These are phyloP conservation scores for Cadophora gregata DNA, from an alignment of 2,329 filamentous ascomycete species.

Conservation along the genomic window DNA sequence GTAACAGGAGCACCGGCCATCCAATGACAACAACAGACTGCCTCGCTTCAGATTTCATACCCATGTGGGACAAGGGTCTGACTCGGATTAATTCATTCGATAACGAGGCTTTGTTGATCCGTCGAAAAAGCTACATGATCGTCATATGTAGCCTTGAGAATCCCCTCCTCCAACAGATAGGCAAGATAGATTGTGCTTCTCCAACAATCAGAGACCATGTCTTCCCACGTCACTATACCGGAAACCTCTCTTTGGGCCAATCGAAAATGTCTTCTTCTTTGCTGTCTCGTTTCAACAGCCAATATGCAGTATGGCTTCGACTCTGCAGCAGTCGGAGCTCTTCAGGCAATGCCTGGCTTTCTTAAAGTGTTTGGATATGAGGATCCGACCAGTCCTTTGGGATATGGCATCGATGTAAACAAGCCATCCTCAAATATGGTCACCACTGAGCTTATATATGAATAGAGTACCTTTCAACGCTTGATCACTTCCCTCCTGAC, in stretches of 20 bases:
- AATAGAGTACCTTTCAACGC: conserved; percentile 51
- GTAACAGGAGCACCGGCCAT: background rate
- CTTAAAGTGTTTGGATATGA: conserved; percentile 55
- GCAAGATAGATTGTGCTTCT: background rate
- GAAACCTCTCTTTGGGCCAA: conserved; percentile 25
- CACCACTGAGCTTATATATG: background rate
- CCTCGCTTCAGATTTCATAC: background rate
- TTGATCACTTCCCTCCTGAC: conserved; percentile 57
- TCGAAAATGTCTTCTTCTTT: conserved; percentile 30
- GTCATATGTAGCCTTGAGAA: background rate
- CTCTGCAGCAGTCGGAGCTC: conserved; percentile 51
- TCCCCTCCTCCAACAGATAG: background rate
- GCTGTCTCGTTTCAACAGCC: conserved; percentile 26
- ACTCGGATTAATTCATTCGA: background rate
- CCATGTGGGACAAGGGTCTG: background rate
- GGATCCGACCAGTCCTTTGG: conserved; percentile 27
- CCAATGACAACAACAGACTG: background rate
- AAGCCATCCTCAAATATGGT: too few species aligned
- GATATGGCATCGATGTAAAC: conserved; percentile 31
- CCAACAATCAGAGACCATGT: conserved; percentile 11
- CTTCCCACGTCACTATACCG: conserved; percentile 17
- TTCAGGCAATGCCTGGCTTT: conserved; percentile 59
- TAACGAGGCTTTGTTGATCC: conserved; percentile 2
- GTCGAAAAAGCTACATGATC: background rate
- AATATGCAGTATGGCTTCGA: conserved; percentile 58